These are phyloP conservation scores for Geosmithia morbida DNA, from an alignment of 2,329 filamentous ascomycete species.

Conservation along the genomic window DNA sequence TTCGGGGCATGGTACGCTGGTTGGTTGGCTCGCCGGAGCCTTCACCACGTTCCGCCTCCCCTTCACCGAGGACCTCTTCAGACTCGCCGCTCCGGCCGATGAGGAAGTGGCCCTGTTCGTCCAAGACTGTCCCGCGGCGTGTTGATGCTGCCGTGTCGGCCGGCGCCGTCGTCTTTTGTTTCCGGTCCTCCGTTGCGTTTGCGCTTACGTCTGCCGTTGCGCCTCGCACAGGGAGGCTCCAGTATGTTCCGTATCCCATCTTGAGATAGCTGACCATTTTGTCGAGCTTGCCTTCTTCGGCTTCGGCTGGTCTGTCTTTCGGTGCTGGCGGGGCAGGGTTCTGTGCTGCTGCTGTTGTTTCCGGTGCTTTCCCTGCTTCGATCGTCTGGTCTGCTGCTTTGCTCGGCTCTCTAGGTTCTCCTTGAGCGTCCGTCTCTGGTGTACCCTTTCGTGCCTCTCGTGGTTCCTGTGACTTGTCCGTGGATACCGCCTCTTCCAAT, in stretches of 20 bases:
- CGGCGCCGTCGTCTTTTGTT: conserved; percentile 4
- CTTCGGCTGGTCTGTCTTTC: conserved; percentile 5
- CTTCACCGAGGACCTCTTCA: conserved; percentile 23
- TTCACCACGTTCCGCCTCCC: conserved; percentile 13
- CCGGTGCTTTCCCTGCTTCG: neutral
- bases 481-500: too few relatives aligned
- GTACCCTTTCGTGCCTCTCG: neutral
- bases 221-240: conserved; percentile 27
- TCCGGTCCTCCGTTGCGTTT: conserved; percentile 3
- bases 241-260: conserved; percentile 53
- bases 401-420: neutral
- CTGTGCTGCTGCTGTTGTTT: neutral
- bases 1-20: conserved; percentile 47
- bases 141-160: neutral
- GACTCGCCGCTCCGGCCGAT: conserved; percentile 55
- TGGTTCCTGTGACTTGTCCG: neutral
- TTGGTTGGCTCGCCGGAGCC: conserved; percentile 24
- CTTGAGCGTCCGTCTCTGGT: neutral
- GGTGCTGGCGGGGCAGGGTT: neutral
- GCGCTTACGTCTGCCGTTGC: conserved; percentile 6
- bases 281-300: conserved; percentile 28
- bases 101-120: conserved; percentile 37
- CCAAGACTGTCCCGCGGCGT: conserved; percentile 9
- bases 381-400: neutral
- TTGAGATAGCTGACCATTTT: conserved; percentile 51